These are phyloP conservation scores for Byssochlamys sp. DNA, from an alignment of 2,329 filamentous ascomycete genomes.

Conservation along the genomic window DNA sequence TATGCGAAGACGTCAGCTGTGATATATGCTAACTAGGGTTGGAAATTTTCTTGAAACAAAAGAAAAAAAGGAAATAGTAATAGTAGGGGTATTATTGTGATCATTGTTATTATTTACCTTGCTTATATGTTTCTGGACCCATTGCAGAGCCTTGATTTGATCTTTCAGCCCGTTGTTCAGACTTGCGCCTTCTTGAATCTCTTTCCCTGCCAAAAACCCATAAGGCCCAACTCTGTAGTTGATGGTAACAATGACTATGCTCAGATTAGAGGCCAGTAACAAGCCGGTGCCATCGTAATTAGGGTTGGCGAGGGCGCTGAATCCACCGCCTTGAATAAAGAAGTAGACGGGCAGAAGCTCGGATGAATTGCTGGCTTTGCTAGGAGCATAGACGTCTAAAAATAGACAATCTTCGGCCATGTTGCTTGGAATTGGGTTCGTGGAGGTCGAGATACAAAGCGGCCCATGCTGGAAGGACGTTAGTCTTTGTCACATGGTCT, in stretches of 20 bases:
- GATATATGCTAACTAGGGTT: background rate
- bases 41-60: background rate
- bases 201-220: conserved; percentile 57
- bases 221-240: conserved; percentile 69
- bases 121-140: conserved; percentile 50
- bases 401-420: conserved; percentile 37
- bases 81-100: no score
- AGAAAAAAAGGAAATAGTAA: background rate
- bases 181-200: conserved; percentile 42
- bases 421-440: conserved; percentile 50
- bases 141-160: conserved; percentile 58
- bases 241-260: conserved; percentile 60
- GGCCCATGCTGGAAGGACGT: conserved; percentile 25
- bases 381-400: conserved; percentile 33
- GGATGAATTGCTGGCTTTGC: conserved; percentile 14
- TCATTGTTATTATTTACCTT: conserved; percentile 15
- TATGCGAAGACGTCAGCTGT: conserved; percentile 16
- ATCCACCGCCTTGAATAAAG: conserved; percentile 54
- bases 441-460: conserved; percentile 58
- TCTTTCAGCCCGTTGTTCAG: conserved; percentile 63
- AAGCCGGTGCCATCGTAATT: conserved; percentile 55
- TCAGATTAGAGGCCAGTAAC: conserved; percentile 47
- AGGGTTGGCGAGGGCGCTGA: conserved; percentile 49
- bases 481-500: conserved; percentile 2
- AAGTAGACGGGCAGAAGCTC: conserved; percentile 56